A percentile compares a stretch with the other conserved stretches of the same genome.
Conservation (phyloP, 1,284 basidiomycete genomes). For the Coniophora puteana region DNA sequence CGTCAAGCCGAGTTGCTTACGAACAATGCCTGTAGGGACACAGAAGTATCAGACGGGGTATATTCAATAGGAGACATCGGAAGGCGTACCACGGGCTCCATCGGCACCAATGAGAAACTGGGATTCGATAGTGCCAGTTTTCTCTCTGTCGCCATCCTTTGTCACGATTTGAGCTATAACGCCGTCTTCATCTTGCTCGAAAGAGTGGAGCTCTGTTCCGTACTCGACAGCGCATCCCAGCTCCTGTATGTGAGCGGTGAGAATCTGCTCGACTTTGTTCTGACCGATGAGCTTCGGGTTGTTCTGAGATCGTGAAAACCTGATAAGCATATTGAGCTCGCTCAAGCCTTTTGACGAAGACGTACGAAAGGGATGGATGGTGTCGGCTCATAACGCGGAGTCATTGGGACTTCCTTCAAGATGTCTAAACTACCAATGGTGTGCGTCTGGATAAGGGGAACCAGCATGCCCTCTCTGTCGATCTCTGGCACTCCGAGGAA, state of each 20-base stretch:
- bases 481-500: slow-evolving; percentile 23
- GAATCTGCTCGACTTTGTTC: slow-evolving; percentile 22
- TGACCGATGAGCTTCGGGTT: slow-evolving; percentile 22
- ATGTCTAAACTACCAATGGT: slow-evolving; percentile 16
- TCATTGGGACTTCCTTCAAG: slow-evolving; percentile 15
- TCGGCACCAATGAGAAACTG: slow-evolving; percentile 15
- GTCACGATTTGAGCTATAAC: slow-evolving; percentile 10
- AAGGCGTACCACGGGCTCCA: slow-evolving; percentile 12
- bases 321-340: slow-evolving; percentile 3
- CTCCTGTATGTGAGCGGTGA: slow-evolving; percentile 24
- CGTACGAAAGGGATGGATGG: slow-evolving; percentile 20
- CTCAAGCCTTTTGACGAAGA: too few relatives aligned
- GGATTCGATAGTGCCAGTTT: slow-evolving; percentile 10
- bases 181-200: slow-evolving; percentile 16
- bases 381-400: slow-evolving; percentile 12
- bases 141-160: slow-evolving; percentile 4
- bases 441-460: slow-evolving; percentile 17
- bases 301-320: slow-evolving; percentile 5
- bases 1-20: slow-evolving; percentile 16
- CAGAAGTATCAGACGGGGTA: not conserved
- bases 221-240: slow-evolving; percentile 26
- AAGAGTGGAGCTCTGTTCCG: slow-evolving; percentile 21
- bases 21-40: slow-evolving; percentile 13
- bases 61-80: not conserved
- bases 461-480: slow-evolving; percentile 8